Conservation (phyloP, 176 grass and related monocot genomes). For the Ensete ventricosum region DNA sequence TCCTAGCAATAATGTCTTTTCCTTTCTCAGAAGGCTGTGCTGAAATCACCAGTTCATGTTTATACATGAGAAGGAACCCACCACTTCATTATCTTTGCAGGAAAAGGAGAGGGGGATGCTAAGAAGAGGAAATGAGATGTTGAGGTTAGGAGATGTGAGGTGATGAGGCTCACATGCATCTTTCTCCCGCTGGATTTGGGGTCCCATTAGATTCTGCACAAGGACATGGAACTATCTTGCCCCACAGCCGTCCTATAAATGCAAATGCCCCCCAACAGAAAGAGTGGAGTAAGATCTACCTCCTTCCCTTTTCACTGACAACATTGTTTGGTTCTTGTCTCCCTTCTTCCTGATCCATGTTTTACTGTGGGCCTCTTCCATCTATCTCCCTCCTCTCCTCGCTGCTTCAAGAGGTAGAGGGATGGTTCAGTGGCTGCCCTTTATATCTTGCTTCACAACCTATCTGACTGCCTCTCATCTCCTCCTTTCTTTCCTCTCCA, state of each 20-base stretch:
- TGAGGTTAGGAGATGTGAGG: not conserved
- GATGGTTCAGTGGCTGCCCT: not conserved
- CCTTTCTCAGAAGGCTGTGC: conserved; percentile 2
- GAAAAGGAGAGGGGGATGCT: not conserved
- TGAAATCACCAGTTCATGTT: not conserved
- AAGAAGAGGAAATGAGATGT: conserved; percentile 16
- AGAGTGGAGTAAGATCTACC: conserved; percentile 31
- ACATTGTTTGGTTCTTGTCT: conserved; percentile 33
- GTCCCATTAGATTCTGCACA: conserved; percentile 26
- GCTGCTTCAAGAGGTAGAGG: not conserved
- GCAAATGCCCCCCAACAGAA: conserved; percentile 19
- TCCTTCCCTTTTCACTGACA: conserved; percentile 32
- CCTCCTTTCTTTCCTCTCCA: conserved; percentile 2
- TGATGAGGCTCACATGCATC: conserved; percentile 40
- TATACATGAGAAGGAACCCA: not conserved
- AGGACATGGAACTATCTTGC: conserved; percentile 26
- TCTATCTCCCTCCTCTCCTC: conserved; percentile 16
- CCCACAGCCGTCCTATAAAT: conserved; percentile 19
- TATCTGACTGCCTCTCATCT: not conserved
- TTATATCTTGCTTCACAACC: not conserved
- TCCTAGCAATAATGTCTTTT: conserved; percentile 15
- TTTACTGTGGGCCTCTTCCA: conserved; percentile 26
- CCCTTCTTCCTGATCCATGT: conserved; percentile 27
- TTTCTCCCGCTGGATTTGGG: conserved; percentile 28
- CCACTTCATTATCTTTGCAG: not conserved